Base-by-base conservation (phyloP, 345 rosid species). In the Geranium rotundifolium region DNA sequence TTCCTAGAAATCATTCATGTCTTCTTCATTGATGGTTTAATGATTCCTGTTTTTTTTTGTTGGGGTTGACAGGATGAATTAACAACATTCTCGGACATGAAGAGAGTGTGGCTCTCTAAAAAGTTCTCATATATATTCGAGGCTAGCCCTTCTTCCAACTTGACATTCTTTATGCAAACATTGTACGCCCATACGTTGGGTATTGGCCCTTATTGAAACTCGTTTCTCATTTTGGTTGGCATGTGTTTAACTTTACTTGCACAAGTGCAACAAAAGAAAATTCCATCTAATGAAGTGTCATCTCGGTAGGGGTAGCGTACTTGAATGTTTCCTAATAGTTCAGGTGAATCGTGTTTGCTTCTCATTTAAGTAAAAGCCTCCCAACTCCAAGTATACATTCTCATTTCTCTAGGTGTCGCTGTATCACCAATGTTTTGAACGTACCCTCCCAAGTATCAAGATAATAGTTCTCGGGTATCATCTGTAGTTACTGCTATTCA, bases 111-210 rank as follows among this genome's bases (percentile, higher is more conserved):
- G 90, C 68, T 73, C 20, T 74, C 82, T 0, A 79, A 76, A 71
- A 89, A 80, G 60, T 84, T 86, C 69, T 72, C 89, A 16, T 80
- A 73, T 70, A 78, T 89, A 23, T 86, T 63, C 60, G 82, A 82
- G 29, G 90, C 89, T 46, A 65, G 71, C 29, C 90, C 85, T 62
- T 74, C 75, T 23, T 50, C 49, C 37, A 79, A 79, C 41, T 65
- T 81, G 71, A 70, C 85, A 29, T 81, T 81, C 64, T 81, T 86
- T 69, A 81, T 83, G 83, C 96, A 86, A 69, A 82, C 96, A 31
- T 66, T 86, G 50, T 86, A 84, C 72, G 79, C 84, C 62, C 88
- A 80, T 64, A 23, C 83, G 19, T 79, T 82, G 19, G 76, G 88
- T 81, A 73, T 34, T 34, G n/a, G 67, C 68, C 62, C 27, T 17